phyloP scores from a whole-genome alignment of 148 eudicot genomes.

The Vaccinium darrowii region DNA sequence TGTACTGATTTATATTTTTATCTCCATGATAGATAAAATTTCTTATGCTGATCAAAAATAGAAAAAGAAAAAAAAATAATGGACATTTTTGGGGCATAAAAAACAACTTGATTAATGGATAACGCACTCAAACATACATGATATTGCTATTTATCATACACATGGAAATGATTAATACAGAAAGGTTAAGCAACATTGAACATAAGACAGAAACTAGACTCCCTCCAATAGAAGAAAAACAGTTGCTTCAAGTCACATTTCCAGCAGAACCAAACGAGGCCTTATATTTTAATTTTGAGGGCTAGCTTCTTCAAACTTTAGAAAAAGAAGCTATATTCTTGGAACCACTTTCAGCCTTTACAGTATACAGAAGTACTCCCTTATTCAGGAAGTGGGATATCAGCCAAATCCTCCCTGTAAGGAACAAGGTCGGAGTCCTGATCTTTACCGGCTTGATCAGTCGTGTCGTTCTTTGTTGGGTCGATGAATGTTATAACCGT shows the following conservation, averaged over 20 bases:
- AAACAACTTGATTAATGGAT: neutral
- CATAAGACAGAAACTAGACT: neutral
- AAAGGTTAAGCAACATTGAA: neutral
- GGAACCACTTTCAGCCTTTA: neutral
- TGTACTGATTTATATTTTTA: too few relatives aligned
- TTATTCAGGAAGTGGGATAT: constrained; percentile 50
- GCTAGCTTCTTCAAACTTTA: neutral
- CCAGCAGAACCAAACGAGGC: neutral
- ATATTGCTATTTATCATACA: neutral
- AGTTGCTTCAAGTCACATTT: neutral
- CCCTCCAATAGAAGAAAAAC: neutral
- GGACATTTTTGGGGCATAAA: neutral
- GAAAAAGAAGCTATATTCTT: neutral
- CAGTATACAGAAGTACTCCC: neutral
- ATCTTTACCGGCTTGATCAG: constrained; percentile 30
- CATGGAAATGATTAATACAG: neutral
- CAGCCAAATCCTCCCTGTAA: constrained; percentile 53
- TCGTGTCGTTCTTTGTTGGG: constrained; percentile 23
- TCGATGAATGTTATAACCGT: constrained; percentile 56
- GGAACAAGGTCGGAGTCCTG: constrained; percentile 16
- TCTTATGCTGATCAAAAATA: too few relatives aligned
- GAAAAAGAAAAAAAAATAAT: neutral
- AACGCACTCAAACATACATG: neutral
- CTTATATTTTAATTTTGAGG: neutral
- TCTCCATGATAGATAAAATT: too few relatives aligned